These are phyloP conservation scores for Talaromyces sp. DNA, from an alignment of 2,329 filamentous ascomycete species.

Conservation along the genomic window DNA sequence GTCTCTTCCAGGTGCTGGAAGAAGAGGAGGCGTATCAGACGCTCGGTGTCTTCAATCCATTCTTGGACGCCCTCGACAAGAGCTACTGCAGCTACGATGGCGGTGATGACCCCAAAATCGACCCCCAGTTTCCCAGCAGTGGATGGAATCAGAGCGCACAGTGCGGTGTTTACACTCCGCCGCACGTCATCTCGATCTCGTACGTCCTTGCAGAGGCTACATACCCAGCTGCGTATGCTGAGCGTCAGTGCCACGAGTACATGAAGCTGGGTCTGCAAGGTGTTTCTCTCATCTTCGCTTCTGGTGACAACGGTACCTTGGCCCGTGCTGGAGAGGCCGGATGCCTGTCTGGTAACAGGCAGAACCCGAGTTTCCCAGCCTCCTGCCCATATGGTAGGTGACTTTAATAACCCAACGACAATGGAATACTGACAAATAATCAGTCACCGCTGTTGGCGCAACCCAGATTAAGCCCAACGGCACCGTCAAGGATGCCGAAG, in stretches of 20 bases:
- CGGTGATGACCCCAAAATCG: constrained; percentile 2
- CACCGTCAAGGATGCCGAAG: constrained; percentile 1
- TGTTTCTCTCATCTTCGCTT: constrained; percentile 25
- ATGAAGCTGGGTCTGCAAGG: constrained; percentile 33
- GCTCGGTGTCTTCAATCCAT: constrained; percentile 1
- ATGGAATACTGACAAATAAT: background rate
- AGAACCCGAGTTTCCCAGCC: constrained; percentile 42
- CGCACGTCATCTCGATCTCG: constrained; percentile 2
- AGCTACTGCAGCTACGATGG: constrained; percentile 6
- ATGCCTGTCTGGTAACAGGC: background rate
- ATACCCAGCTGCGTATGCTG: background rate
- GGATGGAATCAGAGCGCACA: background rate
- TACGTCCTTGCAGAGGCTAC: constrained; percentile 1
- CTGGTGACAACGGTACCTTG: constrained; percentile 21
- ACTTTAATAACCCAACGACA: background rate
- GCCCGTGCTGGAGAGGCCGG: constrained; percentile 8
- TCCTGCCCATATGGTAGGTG: constrained; percentile 42
- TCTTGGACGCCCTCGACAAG: constrained; percentile 5
- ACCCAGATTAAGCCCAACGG: background rate
- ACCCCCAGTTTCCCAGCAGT: background rate
- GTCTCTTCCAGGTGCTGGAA: background rate
- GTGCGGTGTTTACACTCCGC: constrained; percentile 1
- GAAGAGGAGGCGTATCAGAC: background rate
- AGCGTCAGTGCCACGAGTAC: constrained; percentile 1
- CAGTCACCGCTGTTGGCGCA: constrained; percentile 5